A percentile compares a stretch with the other conserved stretches of the same genome.
Conservation (phyloP, 1,284 basidiomycete genomes). For the Sanguinoderma infundibulare region DNA sequence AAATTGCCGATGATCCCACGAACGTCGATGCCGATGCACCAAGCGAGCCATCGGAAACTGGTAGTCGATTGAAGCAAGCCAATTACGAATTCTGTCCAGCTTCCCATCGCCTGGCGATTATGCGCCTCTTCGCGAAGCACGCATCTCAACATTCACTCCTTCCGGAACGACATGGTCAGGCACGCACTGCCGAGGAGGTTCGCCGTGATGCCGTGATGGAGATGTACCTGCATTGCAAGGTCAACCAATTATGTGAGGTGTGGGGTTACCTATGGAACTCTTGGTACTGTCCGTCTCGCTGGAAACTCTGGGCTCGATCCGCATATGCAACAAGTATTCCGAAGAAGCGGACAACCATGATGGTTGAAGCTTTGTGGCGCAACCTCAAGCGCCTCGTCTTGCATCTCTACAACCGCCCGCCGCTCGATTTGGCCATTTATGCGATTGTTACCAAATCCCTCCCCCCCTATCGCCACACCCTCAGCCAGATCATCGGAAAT, state of each 20-base stretch:
- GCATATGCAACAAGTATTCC: conserved; percentile 10
- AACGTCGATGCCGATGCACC: not conserved
- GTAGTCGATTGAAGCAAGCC: not conserved
- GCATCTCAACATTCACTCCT: conserved; percentile 20
- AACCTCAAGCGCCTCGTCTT: conserved; percentile 16
- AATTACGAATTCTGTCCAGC: conserved; percentile 19
- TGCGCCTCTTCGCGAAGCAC: conserved; percentile 19
- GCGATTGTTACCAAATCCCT: conserved; percentile 8
- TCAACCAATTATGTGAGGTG: conserved; percentile 15
- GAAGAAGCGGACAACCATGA: conserved; percentile 20
- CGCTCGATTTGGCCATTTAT: conserved; percentile 11
- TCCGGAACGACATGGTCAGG: conserved; percentile 20
- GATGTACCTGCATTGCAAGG: conserved; percentile 21
- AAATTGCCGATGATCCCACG: not conserved
- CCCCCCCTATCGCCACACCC: conserved; percentile 16
- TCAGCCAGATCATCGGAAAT: not conserved
- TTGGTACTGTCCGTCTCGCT: conserved; percentile 16
- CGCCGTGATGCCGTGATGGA: conserved; percentile 15
- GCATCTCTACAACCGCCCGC: conserved; percentile 21
- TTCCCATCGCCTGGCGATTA: conserved; percentile 11
- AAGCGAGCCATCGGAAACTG: too few relatives aligned
- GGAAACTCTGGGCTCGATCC: conserved; percentile 19
- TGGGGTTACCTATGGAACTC: conserved; percentile 27
- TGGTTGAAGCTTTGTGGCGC: conserved; percentile 22
- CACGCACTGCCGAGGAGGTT: too few relatives aligned